Percentiles rank a stretch among this genome's conserved stretches.
These are phyloP conservation scores for Carex sylvatica DNA, from an alignment of 202 grass and related monocot genomes.

Conservation along the genomic window DNA sequence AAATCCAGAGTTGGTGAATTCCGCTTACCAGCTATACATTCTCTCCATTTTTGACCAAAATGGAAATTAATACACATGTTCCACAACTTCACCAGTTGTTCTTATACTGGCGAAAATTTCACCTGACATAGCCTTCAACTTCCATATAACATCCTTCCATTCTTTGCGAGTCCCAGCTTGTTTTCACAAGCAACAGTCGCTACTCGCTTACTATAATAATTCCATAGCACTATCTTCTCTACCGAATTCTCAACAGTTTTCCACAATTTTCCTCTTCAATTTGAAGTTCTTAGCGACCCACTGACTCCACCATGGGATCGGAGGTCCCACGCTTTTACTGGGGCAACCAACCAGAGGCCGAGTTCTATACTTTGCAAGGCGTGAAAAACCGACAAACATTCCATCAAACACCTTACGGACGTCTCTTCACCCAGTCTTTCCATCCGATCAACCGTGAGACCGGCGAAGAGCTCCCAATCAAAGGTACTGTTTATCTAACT, in stretches of 20 bases:
- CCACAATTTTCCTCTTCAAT: neutral
- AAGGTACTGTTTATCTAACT: slow-evolving; percentile 51
- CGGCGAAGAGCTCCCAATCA: slow-evolving; percentile 28
- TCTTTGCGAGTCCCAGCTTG: neutral
- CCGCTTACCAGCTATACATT: neutral
- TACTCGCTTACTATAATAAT: neutral
- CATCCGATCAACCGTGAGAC: slow-evolving; percentile 36
- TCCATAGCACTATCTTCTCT: neutral
- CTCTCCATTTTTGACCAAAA: neutral
- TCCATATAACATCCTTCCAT: neutral
- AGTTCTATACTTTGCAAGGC: slow-evolving; percentile 52
- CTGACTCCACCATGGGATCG: neutral
- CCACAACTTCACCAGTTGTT: neutral
- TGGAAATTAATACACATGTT: neutral
- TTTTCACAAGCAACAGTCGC: neutral
- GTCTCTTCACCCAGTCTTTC: slow-evolving; percentile 67
- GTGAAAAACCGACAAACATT: slow-evolving; percentile 45
- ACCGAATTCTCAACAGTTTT: neutral
- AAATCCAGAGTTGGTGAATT: neutral
- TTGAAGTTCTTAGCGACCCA: neutral
- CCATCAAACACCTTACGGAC: slow-evolving; percentile 50
- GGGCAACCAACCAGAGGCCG: slow-evolving; percentile 49
- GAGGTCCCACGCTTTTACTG: slow-evolving; percentile 45
- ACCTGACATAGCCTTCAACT: neutral
- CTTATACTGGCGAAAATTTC: neutral